phyloP scores from a whole-genome alignment of 768 basidiomycete genomes.

The Lactarius akahatsu region DNA sequence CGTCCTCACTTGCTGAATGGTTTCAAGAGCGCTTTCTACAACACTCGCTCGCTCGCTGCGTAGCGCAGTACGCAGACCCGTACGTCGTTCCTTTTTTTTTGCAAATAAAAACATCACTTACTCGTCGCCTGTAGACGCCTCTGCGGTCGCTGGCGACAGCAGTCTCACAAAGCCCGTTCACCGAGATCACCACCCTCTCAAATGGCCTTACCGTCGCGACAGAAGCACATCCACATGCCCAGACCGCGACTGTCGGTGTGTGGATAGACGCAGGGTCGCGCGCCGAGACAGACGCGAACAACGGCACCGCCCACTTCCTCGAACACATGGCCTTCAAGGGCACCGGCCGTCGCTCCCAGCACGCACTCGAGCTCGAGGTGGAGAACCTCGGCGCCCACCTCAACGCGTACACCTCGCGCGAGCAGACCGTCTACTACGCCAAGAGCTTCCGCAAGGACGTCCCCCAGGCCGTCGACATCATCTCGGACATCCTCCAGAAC shows the following conservation, averaged over 20 bases:
- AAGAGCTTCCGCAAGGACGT: conserved; percentile 98
- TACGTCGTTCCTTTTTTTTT: conserved; percentile 18
- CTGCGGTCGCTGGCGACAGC: conserved; percentile 76
- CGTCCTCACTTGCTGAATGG: conserved; percentile 45
- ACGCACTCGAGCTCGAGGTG: conserved; percentile 91
- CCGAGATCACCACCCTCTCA: conserved; percentile 87
- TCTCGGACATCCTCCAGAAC: conserved; percentile 96
- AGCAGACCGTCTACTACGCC: conserved; percentile 99
- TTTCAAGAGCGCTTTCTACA: conserved; percentile 34
- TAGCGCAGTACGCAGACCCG: conserved; percentile 20
- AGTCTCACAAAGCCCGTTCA: conserved; percentile 66
- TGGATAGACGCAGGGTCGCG: conserved; percentile 99
- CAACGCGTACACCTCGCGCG: conserved; percentile 97
- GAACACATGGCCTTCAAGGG: conserved; percentile 99
- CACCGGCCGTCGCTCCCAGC: conserved; percentile 83
- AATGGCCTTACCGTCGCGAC: conserved; percentile 97
- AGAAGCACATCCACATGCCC: conserved; percentile 83
- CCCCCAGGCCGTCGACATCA: conserved; percentile 87
- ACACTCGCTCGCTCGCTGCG: conserved; percentile 27
- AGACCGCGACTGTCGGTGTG: conserved; percentile 98
- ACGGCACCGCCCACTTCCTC: conserved; percentile 97
- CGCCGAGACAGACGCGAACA: conserved; percentile 93
- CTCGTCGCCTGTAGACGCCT: conserved; percentile 40
- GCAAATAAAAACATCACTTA: not conserved
- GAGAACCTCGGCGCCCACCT: conserved; percentile 97